Base-by-base conservation (phyloP, 768 basidiomycete genomes). In the Pisolithus sp. region DNA sequence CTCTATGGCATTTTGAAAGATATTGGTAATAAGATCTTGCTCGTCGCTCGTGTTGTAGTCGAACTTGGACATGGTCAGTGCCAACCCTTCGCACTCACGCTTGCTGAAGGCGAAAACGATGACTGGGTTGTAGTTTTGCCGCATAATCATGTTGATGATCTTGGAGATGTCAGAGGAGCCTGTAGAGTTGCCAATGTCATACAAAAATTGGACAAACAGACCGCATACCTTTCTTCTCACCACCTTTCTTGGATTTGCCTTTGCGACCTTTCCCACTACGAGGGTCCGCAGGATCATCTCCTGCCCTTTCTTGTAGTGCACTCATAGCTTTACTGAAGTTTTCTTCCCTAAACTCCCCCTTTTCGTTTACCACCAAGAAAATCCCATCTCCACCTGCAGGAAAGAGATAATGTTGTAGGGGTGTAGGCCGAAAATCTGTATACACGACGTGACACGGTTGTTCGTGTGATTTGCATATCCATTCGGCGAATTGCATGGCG, bases 401-500 rank as follows among this genome's bases (percentile, higher is more conserved):
- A 73, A 98, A 99, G 50, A 99, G 82, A 67, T 98, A 99, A 61
- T 99, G 96, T 63, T 98, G 96, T 7, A 99, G 73, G 1, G 96
- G 96, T 1, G 96, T 99, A 2, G 96, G 96, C 34, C 96, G 86
- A 74, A 97, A 98, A 71, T 99, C 93, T 54, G 96, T 99, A 68
- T 98, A 99, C 38, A 99, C 94, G 65, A 99, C 92, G 64, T 99
- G 96, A 68, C 96, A 98, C 0, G 96, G 95, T 61, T 98, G 96
- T 54, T 94, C 87, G 62, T 98, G 96, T 1, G 88, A 91, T 65
- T 92, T 89, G 75, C 88, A 92, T 64, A 99, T 93, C 96, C 96
- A 99, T 69, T 97, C 91, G 24, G 95, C 93, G 60, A 99, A 99
- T 65, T 99, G 92, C 91, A 96, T 95, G 9, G 95, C 93, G 70